phyloP scores from a whole-genome alignment of 352 stramenopile species.

The Pythium grandisporangium region DNA sequence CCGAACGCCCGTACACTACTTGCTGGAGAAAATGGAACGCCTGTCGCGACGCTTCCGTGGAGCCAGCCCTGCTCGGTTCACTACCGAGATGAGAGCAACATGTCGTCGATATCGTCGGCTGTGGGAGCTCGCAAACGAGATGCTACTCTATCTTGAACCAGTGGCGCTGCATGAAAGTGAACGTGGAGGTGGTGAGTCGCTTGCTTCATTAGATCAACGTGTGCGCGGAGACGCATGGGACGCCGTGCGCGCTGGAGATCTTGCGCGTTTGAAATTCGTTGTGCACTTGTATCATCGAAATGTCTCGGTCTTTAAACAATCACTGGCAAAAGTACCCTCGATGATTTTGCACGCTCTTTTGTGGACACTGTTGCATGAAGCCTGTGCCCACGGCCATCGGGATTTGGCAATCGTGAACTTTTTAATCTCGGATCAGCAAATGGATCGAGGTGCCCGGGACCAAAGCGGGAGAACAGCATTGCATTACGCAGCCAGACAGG shows the following conservation, averaged over 20 bases:
- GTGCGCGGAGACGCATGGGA: conserved; percentile 42
- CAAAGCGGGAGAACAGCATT: conserved; percentile 24
- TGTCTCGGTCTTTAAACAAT: neutral
- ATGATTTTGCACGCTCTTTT: too few relatives aligned
- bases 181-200: too few relatives aligned
- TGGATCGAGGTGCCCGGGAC: neutral
- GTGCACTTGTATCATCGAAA: conserved; percentile 12
- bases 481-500: conserved; percentile 35
- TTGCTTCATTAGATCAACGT: conserved; percentile 28
- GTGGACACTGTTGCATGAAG: conserved; percentile 55
- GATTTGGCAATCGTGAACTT: conserved; percentile 2
- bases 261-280: conserved; percentile 26
- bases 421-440: neutral
- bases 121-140: conserved; percentile 27
- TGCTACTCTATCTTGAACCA: conserved; percentile 15
- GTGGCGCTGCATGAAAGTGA: too few relatives aligned
- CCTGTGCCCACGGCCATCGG: conserved; percentile 20
- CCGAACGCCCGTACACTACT: conserved; percentile 33
- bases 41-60: conserved; percentile 4
- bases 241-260: conserved; percentile 22
- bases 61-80: neutral
- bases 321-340: too few relatives aligned
- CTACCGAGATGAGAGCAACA: conserved; percentile 3
- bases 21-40: conserved; percentile 27
- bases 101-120: conserved; percentile 22